Percentiles rank a stretch among this genome's conserved stretches.
These are phyloP conservation scores for Termitomyces sp. DNA, from an alignment of 768 basidiomycete genomes.

Conservation along the genomic window DNA sequence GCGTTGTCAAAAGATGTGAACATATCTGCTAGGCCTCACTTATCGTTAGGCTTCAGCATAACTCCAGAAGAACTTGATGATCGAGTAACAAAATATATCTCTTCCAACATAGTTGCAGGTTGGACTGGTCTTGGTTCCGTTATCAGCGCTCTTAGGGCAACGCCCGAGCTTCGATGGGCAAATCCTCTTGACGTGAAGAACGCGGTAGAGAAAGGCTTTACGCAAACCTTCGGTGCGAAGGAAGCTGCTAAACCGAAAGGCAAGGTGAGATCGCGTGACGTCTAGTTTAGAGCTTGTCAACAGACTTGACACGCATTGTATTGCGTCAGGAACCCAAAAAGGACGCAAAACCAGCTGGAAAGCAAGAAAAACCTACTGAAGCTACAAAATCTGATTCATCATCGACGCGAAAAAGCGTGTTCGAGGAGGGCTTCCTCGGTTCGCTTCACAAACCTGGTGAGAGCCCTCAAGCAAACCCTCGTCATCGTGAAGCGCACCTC, in stretches of 20 bases:
- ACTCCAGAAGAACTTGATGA: constrained; percentile 58
- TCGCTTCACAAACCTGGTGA: constrained; percentile 90
- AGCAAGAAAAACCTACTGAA: constrained; percentile 28
- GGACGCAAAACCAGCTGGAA: constrained; percentile 26
- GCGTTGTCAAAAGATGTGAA: constrained; percentile 23
- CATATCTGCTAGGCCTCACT: not conserved
- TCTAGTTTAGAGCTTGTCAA: not conserved
- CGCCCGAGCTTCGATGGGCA: constrained; percentile 75
- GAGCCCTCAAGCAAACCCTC: constrained; percentile 81
- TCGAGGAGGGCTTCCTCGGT: constrained; percentile 93
- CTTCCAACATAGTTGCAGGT: constrained; percentile 50
- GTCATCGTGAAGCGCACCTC: constrained; percentile 79
- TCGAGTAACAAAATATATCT: constrained; percentile 55
- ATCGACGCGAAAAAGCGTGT: constrained; percentile 60
- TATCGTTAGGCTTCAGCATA: constrained; percentile 70
- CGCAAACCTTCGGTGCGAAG: constrained; percentile 69
- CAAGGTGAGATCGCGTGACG: constrained; percentile 42
- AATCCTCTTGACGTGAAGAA: constrained; percentile 82
- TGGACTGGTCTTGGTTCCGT: constrained; percentile 75
- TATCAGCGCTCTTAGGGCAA: constrained; percentile 59
- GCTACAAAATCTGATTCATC: constrained; percentile 31
- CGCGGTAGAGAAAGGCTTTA: constrained; percentile 67
- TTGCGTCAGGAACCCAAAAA: constrained; percentile 49
- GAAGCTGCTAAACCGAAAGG: constrained; percentile 60
- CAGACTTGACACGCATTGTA: not conserved